Percentiles rank a stretch among this genome's conserved stretches.
These are phyloP conservation scores for Annulohypoxylon maeteangense DNA, from an alignment of 495 filamentous ascomycete genomes.

Conservation along the genomic window DNA sequence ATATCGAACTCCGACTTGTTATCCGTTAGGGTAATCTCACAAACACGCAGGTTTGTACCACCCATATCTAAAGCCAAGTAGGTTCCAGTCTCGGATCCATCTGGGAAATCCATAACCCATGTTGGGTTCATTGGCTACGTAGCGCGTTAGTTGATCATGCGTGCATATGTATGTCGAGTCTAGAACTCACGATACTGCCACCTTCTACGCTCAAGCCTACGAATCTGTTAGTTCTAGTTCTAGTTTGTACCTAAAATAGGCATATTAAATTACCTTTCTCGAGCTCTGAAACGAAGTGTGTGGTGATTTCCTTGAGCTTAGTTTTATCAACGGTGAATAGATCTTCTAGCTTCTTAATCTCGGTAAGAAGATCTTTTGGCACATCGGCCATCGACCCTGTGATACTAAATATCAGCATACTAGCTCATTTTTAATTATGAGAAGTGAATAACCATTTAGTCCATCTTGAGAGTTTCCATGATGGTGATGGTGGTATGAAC, in stretches of 20 bases:
- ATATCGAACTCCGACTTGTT: slow-evolving; percentile 97
- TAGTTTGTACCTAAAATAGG: slow-evolving; percentile 1
- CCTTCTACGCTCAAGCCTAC: slow-evolving; percentile 85
- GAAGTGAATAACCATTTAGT: slow-evolving; percentile 23
- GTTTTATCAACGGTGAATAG: slow-evolving; percentile 79
- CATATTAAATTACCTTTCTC: slow-evolving; percentile 72
- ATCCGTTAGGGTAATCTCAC: slow-evolving; percentile 90
- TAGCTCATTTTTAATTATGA: neutral
- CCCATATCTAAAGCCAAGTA: slow-evolving; percentile 98
- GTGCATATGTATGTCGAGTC: slow-evolving; percentile 14
- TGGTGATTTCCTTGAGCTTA: slow-evolving; percentile 88
- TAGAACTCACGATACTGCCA: slow-evolving; percentile 83
- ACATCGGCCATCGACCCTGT: slow-evolving; percentile 60
- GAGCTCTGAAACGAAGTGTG: slow-evolving; percentile 89
- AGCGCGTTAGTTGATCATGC: slow-evolving; percentile 15
- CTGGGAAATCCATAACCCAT: slow-evolving; percentile 95
- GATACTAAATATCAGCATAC: slow-evolving; percentile 35
- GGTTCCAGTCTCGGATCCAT: slow-evolving; percentile 88
- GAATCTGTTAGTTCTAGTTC: slow-evolving; percentile 22
- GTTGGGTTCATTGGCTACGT: slow-evolving; percentile 96
- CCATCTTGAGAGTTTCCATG: slow-evolving; percentile 13
- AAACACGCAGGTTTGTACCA: slow-evolving; percentile 97
- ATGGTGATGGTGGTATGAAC: slow-evolving; percentile 26
- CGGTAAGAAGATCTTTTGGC: slow-evolving; percentile 82
- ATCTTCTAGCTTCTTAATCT: slow-evolving; percentile 89